Conservation (phyloP, 2,329 filamentous ascomycete genomes). For the Diaporthe aspalathi region DNA sequence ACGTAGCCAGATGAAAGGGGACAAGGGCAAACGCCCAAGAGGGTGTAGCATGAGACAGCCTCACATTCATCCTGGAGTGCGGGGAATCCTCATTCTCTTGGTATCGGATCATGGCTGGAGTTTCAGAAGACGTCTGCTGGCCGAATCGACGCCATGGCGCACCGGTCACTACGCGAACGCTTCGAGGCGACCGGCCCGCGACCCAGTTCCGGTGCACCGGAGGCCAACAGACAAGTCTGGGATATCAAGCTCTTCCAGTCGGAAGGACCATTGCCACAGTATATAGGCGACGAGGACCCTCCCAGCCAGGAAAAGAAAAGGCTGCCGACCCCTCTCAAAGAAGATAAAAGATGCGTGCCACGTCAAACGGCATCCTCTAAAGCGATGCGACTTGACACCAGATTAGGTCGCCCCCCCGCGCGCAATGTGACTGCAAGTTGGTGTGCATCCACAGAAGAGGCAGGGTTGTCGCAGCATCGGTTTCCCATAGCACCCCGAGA, state of each 20-base stretch:
- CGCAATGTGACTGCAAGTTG: background rate
- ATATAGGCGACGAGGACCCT: background rate
- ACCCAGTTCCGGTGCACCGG: background rate
- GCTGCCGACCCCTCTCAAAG: slow-evolving; percentile 8
- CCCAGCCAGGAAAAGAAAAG: background rate
- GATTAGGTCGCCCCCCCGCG: slow-evolving; percentile 10
- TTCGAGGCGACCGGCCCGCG: background rate
- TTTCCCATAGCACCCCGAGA: background rate
- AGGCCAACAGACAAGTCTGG: background rate
- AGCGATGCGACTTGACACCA: slow-evolving; percentile 7
- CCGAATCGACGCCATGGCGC: slow-evolving; percentile 11
- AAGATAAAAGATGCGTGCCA: slow-evolving; percentile 12
- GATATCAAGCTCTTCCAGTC: background rate
- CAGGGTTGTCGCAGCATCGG: background rate
- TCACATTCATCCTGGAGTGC: background rate
- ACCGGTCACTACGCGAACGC: background rate
- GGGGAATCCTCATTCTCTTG: slow-evolving; percentile 12
- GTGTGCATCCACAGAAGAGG: slow-evolving; percentile 1
- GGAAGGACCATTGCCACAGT: background rate
- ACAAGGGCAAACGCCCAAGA: background rate
- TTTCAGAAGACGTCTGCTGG: background rate
- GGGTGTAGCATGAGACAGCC: background rate
- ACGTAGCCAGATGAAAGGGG: background rate
- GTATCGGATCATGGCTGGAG: background rate
- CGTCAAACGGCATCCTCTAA: slow-evolving; percentile 20